A percentile compares a stretch with the other conserved stretches of the same genome.
These are phyloP conservation scores for Umbelopsis ramanniana DNA, from an alignment of 192 early-diverging fungal species.

Conservation along the genomic window DNA sequence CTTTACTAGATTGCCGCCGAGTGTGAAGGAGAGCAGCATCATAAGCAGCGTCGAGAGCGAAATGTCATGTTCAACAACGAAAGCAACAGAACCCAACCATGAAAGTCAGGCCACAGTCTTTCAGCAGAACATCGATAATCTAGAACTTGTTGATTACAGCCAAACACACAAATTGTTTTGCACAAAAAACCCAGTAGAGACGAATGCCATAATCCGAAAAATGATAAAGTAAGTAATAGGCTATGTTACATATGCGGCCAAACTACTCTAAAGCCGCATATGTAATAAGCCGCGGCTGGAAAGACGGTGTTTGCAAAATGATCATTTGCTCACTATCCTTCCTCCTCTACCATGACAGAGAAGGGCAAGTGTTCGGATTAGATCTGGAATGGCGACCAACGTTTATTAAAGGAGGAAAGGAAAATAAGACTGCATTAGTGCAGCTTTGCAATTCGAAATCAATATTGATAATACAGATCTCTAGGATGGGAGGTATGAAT, in stretches of 20 bases:
- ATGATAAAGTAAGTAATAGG: not conserved
- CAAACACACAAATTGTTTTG: not conserved
- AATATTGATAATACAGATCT: conserved; percentile 33
- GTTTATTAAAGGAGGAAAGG: conserved; percentile 25
- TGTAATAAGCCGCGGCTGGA: no score
- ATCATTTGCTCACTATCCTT: no score
- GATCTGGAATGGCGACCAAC: conserved; percentile 42
- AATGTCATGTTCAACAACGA: no score
- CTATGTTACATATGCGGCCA: no score
- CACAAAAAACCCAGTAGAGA: not conserved
- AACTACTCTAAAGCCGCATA: no score
- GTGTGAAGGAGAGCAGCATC: no score
- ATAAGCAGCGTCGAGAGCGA: no score
- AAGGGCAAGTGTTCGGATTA: conserved; percentile 30
- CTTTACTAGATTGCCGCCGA: no score
- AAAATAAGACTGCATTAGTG: conserved; percentile 36
- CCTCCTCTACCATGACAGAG: not conserved
- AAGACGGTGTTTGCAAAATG: no score
- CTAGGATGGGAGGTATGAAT: conserved; percentile 26
- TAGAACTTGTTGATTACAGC: not conserved
- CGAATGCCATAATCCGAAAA: not conserved
- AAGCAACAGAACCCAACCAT: no score
- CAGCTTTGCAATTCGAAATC: conserved; percentile 29
- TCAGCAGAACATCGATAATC: not conserved
- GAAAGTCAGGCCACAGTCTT: not conserved